These are phyloP conservation scores for Taxillus chinensis DNA, from an alignment of 164 flowering plant species.

Conservation along the genomic window DNA sequence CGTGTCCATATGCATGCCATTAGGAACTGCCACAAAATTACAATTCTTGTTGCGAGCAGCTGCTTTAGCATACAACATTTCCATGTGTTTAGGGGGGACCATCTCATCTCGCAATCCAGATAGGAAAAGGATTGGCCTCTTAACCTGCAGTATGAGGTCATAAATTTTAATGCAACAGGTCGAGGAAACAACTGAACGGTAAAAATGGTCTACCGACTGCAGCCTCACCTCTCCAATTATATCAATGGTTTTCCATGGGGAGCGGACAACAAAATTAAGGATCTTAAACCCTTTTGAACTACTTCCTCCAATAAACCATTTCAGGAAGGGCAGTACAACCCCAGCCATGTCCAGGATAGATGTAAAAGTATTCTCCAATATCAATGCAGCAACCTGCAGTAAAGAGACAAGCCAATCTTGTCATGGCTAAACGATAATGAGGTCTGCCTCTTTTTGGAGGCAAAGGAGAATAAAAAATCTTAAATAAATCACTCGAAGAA, in stretches of 20 bases:
- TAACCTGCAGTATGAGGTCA: conserved; percentile 39
- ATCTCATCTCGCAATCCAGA: conserved; percentile 98
- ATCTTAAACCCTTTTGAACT: conserved; percentile 61
- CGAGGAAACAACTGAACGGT: neutral
- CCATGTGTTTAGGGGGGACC: conserved; percentile 95
- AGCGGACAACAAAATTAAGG: conserved; percentile 82
- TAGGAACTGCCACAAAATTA: conserved; percentile 73
- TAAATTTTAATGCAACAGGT: too few species aligned
- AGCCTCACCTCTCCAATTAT: conserved; percentile 66
- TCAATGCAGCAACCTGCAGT: conserved; percentile 68
- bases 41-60: conserved; percentile 54
- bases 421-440: too few species aligned
- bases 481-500: too few species aligned
- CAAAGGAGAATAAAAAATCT: too few species aligned
- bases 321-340: conserved; percentile 78
- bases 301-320: conserved; percentile 88
- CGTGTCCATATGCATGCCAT: conserved; percentile 99
- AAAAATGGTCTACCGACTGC: neutral
- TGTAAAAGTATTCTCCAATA: conserved; percentile 93
- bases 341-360: conserved; percentile 99
- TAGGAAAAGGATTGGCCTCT: conserved; percentile 82
- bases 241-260: conserved; percentile 95
- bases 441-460: too few species aligned
- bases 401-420: neutral
- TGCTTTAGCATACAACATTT: conserved; percentile 83